Conservation (phyloP, 768 basidiomycete species). For the Termitomyces eurrhizus region DNA sequence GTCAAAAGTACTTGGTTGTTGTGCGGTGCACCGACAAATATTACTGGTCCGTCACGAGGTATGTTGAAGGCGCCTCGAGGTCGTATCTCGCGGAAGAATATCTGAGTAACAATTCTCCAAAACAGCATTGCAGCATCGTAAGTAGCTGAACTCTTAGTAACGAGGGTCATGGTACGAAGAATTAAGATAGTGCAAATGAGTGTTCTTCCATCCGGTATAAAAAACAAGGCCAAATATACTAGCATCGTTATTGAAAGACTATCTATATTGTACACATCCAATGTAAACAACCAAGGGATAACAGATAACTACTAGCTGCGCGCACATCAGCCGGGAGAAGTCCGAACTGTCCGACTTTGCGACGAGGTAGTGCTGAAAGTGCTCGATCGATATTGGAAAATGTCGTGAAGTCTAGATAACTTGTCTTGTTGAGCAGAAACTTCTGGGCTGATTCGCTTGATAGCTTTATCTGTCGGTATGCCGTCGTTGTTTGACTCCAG, state of each 20-base stretch:
- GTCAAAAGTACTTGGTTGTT: constrained; percentile 68
- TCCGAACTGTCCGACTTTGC: constrained; percentile 27
- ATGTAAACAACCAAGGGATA: not conserved
- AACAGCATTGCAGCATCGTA: constrained; percentile 82
- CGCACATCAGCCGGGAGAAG: constrained; percentile 21
- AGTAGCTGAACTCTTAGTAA: constrained; percentile 24
- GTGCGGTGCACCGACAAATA: constrained; percentile 92
- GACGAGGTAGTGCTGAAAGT: constrained; percentile 47
- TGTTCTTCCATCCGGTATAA: not conserved
- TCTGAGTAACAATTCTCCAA: constrained; percentile 82
- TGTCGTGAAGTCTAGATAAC: constrained; percentile 69
- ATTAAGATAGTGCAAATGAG: not conserved
- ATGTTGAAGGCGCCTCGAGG: constrained; percentile 95
- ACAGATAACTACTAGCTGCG: not conserved
- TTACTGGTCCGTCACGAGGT: constrained; percentile 83
- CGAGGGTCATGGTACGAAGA: constrained; percentile 18
- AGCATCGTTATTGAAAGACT: not conserved
- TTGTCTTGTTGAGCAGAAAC: constrained; percentile 51
- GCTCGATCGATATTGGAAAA: constrained; percentile 82
- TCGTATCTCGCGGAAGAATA: constrained; percentile 96
- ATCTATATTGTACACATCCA: constrained; percentile 3
- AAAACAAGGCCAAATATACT: constrained; percentile 10
- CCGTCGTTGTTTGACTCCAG: constrained; percentile 57
- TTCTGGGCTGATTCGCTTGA: constrained; percentile 29
- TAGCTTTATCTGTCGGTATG: constrained; percentile 27